Evolutionary conservation across 345 rosid genomes (phyloP), one percentile per base, ranked within the genome.

Genomic region (Populus nigra): DNA sequence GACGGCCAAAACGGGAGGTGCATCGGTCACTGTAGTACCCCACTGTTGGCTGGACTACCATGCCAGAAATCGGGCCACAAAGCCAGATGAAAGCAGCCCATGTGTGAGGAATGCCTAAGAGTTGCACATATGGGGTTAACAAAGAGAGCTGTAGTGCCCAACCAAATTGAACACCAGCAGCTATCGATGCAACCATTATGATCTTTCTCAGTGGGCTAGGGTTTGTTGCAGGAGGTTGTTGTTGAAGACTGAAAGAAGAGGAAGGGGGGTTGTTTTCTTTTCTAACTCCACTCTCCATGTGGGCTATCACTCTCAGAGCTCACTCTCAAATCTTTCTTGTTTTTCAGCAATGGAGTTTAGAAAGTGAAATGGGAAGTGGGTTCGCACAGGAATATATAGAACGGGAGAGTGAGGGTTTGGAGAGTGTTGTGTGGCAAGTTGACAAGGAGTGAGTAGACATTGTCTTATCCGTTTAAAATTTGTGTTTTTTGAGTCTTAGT

Each of bases 21-120:
- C 93, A 88, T 31, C 86, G 89, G 84, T 95, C 99, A 57, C 98
- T 93, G 77, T 86, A 81, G 85, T 87, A 93, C 22, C 99, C 99
- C 1, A 91, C 98, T 50, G 90, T 77, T 12, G 99, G 99, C 79
- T 95, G 99, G 29, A 95, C 97, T 4, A 95, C 80, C 78, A 95
- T 83, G 18, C 99, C 98, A 47, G 98, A 93, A 78, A 94, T 53
- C 71, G 98, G 98, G 0, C 98, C 98, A 41, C 97, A 93, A 45
- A 95, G 92, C 99, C 98, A 95, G 43, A 95, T 91, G 84, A 89
- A 82, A 33, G 99, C 83, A 10, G 98, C 92, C 97, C 97, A 91
- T 33, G 82, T 85, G 86, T 95, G 99, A 12, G 96, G 92, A 65
- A 95, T 87, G 2, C 99, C 99, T 0, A 95, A 85, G 41, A 87